These are phyloP conservation scores for Salix viminalis DNA, from an alignment of 345 rosid genomes.

Conservation along the genomic window DNA sequence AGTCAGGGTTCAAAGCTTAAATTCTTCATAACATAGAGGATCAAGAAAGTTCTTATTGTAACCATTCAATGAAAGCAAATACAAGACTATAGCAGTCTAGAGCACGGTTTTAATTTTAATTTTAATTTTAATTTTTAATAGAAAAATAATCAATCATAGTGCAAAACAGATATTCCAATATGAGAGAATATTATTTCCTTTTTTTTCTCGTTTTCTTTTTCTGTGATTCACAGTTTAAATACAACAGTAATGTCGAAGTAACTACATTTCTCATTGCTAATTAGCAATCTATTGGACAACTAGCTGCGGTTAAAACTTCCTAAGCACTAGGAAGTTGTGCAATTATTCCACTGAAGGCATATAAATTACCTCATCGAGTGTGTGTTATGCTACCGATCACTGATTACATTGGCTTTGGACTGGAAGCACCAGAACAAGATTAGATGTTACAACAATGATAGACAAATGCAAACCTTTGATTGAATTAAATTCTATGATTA, in stretches of 20 bases:
- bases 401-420: slow-evolving; percentile 16
- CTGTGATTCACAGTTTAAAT: slow-evolving; percentile 15
- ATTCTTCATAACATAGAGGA: too few relatives aligned
- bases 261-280: slow-evolving; percentile 25
- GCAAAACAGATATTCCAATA: not conserved
- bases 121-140: too few relatives aligned
- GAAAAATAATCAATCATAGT: not conserved
- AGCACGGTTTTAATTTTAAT: too few relatives aligned
- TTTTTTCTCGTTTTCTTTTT: not conserved
- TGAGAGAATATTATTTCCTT: not conserved
- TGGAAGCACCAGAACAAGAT: slow-evolving; percentile 38
- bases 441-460: slow-evolving; percentile 35
- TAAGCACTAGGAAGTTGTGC: slow-evolving; percentile 13
- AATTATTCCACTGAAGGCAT: slow-evolving; percentile 20
- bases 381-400: slow-evolving; percentile 26
- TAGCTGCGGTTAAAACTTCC: slow-evolving; percentile 23
- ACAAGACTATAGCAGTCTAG: too few relatives aligned
- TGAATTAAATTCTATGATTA: slow-evolving; percentile 2
- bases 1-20: too few relatives aligned
- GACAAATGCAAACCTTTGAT: not conserved
- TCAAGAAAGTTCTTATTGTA: too few relatives aligned
- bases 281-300: slow-evolving; percentile 18
- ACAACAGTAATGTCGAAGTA: slow-evolving; percentile 11
- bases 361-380: slow-evolving; percentile 12
- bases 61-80: too few relatives aligned